Conservation (phyloP, 495 filamentous ascomycete species). For the Xylaria castorea region DNA sequence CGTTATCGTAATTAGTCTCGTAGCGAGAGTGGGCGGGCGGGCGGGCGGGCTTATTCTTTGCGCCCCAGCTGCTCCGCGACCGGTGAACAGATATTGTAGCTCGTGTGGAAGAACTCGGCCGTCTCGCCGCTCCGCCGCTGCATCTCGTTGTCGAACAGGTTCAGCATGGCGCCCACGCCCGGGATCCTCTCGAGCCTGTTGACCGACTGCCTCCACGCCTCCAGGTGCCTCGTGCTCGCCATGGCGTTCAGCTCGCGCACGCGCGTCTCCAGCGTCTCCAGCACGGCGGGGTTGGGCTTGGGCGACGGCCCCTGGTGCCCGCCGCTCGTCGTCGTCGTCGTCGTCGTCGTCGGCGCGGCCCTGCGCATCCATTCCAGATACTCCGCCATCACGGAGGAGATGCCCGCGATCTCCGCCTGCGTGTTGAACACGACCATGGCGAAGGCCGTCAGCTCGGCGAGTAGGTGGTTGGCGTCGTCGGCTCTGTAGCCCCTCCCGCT, state of each 20-base stretch:
- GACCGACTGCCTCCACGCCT: constrained; percentile 26
- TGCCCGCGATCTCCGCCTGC: constrained; percentile 29
- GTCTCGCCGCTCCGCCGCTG: constrained; percentile 27
- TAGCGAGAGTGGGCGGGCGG: neutral
- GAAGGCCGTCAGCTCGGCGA: constrained; percentile 29
- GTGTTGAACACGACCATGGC: constrained; percentile 30
- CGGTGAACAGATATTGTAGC: constrained; percentile 22
- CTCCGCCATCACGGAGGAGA: constrained; percentile 29
- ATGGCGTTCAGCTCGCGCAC: constrained; percentile 26
- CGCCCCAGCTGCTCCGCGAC: constrained; percentile 21
- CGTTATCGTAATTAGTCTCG: constrained; percentile 11
- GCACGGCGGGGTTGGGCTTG: constrained; percentile 15
- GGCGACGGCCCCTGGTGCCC: neutral
- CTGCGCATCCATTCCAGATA: constrained; percentile 31
- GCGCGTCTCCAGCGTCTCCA: constrained; percentile 26
- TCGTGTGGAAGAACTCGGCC: constrained; percentile 27
- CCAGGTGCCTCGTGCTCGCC: constrained; percentile 24
- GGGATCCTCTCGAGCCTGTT: constrained; percentile 19
- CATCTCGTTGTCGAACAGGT: constrained; percentile 28
- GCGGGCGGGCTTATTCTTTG: constrained; percentile 9
- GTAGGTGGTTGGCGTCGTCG: constrained; percentile 29
- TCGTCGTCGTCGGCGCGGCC: neutral
- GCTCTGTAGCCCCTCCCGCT: constrained; percentile 11
- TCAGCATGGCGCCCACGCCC: constrained; percentile 30
- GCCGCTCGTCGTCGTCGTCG: too few species aligned